These are phyloP conservation scores for Diaporthe nobilis DNA, from an alignment of 2,329 filamentous ascomycete genomes.

Conservation along the genomic window DNA sequence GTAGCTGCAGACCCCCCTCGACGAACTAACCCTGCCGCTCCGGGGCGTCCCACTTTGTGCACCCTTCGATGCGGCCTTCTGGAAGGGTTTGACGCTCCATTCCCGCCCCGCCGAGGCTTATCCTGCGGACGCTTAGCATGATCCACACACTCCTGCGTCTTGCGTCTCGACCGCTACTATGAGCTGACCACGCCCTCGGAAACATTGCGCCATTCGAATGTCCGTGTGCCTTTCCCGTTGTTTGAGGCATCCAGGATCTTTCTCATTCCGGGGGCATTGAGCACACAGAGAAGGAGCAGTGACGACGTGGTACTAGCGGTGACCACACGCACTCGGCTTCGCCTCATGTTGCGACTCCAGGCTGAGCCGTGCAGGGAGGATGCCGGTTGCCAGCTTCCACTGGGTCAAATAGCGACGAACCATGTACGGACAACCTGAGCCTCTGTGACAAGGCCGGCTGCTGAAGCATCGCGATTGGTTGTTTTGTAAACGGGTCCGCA, in stretches of 20 bases:
- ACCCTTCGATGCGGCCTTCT: conserved; percentile 39
- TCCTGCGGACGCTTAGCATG: conserved; percentile 27
- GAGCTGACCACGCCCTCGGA: conserved; percentile 31
- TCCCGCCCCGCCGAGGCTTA: conserved; percentile 32
- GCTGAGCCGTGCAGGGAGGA: conserved; percentile 36
- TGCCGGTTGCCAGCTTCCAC: conserved; percentile 12
- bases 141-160: conserved; percentile 41
- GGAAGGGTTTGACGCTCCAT: conserved; percentile 40
- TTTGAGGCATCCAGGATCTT: conserved; percentile 9
- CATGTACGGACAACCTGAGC: conserved; percentile 18
- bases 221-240: conserved; percentile 22
- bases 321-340: conserved; percentile 19
- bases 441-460: conserved; percentile 14
- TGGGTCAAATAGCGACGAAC: conserved; percentile 23
- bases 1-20: conserved; percentile 36
- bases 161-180: conserved; percentile 40
- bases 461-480: conserved; percentile 30
- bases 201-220: conserved; percentile 31
- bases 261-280: conserved; percentile 7
- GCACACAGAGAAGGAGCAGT: conserved; percentile 3
- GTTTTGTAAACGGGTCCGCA: conserved; percentile 16
- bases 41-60: conserved; percentile 24
- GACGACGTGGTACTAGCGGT: conserved; percentile 30
- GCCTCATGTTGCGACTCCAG: conserved; percentile 17
- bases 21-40: background rate